These are phyloP conservation scores for Debaryomyces maramus DNA, from an alignment of 805 yeast species.

Conservation along the genomic window DNA sequence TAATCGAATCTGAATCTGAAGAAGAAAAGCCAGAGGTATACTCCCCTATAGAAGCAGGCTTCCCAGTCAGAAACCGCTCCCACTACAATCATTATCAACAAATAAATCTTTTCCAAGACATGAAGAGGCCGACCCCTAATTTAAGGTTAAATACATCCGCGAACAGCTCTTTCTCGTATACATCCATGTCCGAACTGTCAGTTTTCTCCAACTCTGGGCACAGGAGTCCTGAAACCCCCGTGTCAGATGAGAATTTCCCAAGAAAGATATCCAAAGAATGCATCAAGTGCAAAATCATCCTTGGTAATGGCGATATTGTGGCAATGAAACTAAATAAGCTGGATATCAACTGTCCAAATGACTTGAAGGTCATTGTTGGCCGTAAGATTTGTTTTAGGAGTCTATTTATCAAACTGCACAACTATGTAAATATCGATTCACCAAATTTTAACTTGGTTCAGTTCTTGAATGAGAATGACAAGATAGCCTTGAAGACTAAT, in stretches of 20 bases:
- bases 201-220: not conserved
- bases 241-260: not conserved
- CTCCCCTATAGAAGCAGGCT: no score
- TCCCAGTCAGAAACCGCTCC: no score
- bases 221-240: not conserved
- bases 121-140: not conserved
- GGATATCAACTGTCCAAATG: constrained; percentile 20
- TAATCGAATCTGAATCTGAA: constrained; percentile 28
- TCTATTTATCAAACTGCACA: constrained; percentile 22
- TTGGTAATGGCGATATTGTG: constrained; percentile 25
- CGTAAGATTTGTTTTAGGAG: constrained; percentile 26
- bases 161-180: not conserved
- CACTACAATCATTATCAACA: constrained; percentile 37
- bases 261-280: constrained; percentile 3
- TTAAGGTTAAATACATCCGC: not conserved
- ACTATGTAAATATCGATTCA: constrained; percentile 29
- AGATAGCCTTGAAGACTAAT: constrained; percentile 23
- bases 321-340: constrained; percentile 25
- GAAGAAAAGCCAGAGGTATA: no score
- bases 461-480: constrained; percentile 18
- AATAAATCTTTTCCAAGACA: constrained; percentile 2
- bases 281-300: constrained; percentile 30
- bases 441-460: constrained; percentile 20
- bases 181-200: constrained; percentile 1
- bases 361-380: constrained; percentile 26